Percentiles rank a stretch among this genome's conserved stretches.
Evolutionary conservation across 352 stramenopile genomes (phyloP).

Genomic region (Phytophthora ohioensis): DNA sequence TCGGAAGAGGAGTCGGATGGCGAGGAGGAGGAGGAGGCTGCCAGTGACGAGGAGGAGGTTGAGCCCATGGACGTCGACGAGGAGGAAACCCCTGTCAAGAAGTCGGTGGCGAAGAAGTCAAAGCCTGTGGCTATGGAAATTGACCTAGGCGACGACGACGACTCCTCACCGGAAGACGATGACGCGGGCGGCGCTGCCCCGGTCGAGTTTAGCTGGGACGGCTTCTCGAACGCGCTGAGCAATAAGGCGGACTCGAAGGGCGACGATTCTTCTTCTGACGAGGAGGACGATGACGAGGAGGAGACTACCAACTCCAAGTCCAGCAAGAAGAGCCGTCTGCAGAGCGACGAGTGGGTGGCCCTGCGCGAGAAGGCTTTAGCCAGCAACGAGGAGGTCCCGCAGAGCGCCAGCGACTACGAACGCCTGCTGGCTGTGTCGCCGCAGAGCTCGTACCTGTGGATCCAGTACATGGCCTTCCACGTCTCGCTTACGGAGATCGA

Average conservation of each 20-base stretch:
- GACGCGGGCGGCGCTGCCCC: constrained; percentile 39
- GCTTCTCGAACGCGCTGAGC: constrained; percentile 79
- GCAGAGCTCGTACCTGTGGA: constrained; percentile 97
- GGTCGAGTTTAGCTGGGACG: constrained; percentile 91
- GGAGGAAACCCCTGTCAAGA: constrained; percentile 53
- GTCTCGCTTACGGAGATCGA: constrained; percentile 95
- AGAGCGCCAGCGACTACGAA: constrained; percentile 96
- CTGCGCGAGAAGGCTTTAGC: constrained; percentile 94
- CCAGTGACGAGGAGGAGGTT: constrained; percentile 51
- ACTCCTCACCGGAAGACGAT: constrained; percentile 74
- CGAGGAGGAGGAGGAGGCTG: constrained; percentile 63
- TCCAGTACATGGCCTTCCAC: constrained; percentile 98
- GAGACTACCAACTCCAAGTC: constrained; percentile 81
- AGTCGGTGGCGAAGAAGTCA: constrained; percentile 39
- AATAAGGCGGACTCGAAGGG: constrained; percentile 55
- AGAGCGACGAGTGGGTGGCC: constrained; percentile 95
- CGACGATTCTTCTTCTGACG: constrained; percentile 58
- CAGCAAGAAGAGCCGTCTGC: constrained; percentile 89
- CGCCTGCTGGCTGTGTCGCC: constrained; percentile 94
- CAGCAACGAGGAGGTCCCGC: constrained; percentile 91
- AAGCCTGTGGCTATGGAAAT: constrained; percentile 50
- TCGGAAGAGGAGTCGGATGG: constrained; percentile 86
- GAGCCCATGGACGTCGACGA: constrained; percentile 67
- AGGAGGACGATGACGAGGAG: constrained; percentile 58
- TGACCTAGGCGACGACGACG: constrained; percentile 60